Base-by-base conservation (phyloP, 2,329 filamentous ascomycete species). In the Verticillium nonalfalfae region DNA sequence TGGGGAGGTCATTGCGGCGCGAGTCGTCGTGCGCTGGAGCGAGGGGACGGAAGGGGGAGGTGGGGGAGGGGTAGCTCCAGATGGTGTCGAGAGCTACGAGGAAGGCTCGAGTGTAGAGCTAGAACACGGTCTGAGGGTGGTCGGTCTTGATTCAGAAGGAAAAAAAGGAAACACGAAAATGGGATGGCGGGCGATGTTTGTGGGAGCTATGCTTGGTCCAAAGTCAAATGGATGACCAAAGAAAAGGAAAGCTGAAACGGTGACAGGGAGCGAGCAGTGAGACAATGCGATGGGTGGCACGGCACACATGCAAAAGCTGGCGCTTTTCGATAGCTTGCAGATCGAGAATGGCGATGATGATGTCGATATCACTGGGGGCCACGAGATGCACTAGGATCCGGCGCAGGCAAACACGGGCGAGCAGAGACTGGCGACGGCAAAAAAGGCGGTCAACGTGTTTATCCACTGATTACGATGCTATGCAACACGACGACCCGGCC, bases 1-100 rank as follows among this genome's bases (percentile, higher is more conserved):
- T 56, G 72, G 66, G n/a, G 76, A 70, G 57, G 77, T 71, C 80
- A 83, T 83, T 60, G 18, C 55, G 45, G 38, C 50, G 56, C 18
- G 39, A 50, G 45, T 54, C 63, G 64, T 26, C 4, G 26, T 26
- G 26, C 50, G 64, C 59, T 59, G 59, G 61, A 61, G 58, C 26
- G 33, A n/a, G 18, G 7, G 35, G 11, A 11, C n/a, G 4, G 21
- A 15, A n/a, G n/a, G 56, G 13, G 5, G 35, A 57, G 56, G 56
- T 38, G 56, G 35, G 56, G 54, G 45, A 50, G 45, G 45, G 45
- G 45, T 11, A 50, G 45, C 45, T 50, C 11, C 18, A 7, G 18
- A 26, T 21, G 45, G 6, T 11, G 45, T 21, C 11, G 5, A 50
- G 45, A 50, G 45, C 45, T 50, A 18, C 45, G 18, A 26, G 7